Evolutionary conservation across 2,329 filamentous ascomycete species (phyloP).

Genomic region (Diaporthe humulicola): DNA sequence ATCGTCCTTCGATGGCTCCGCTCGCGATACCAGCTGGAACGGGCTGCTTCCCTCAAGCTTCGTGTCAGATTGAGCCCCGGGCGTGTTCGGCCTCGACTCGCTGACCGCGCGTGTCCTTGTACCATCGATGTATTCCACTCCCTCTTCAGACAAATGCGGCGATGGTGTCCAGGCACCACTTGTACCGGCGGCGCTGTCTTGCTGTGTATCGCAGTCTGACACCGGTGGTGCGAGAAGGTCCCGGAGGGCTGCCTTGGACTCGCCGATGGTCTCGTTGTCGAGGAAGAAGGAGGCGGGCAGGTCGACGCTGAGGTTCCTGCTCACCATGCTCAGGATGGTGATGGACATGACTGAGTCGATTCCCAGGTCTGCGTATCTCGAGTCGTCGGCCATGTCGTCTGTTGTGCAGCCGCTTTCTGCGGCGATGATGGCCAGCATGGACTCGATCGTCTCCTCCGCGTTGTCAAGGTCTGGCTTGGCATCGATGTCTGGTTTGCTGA

Average conservation of each 20-base stretch:
- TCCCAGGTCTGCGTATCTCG: neutral
- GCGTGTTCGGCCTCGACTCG: neutral
- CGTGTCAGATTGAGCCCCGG: neutral
- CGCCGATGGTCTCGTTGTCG: neutral
- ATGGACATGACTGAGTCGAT: conserved; percentile 4
- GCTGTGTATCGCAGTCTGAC: neutral
- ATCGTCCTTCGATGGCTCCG: neutral
- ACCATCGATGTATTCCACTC: neutral
- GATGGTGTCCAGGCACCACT: neutral
- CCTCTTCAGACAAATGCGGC: neutral
- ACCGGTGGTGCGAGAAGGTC: neutral
- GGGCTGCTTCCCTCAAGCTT: neutral
- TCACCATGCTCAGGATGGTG: neutral
- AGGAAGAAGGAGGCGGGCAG: neutral
- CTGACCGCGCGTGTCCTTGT: neutral
- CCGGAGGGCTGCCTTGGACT: neutral
- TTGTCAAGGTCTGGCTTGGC: neutral
- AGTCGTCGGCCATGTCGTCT: neutral
- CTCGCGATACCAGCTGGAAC: neutral
- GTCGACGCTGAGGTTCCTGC: neutral
- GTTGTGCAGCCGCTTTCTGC: neutral
- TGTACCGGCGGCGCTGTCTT: neutral
- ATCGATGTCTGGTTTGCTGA: neutral
- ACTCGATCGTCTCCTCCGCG: neutral
- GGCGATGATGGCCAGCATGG: neutral